Evolutionary conservation across 306 rosid species (phyloP).

Genomic region (Abrus pulchellus): DNA sequence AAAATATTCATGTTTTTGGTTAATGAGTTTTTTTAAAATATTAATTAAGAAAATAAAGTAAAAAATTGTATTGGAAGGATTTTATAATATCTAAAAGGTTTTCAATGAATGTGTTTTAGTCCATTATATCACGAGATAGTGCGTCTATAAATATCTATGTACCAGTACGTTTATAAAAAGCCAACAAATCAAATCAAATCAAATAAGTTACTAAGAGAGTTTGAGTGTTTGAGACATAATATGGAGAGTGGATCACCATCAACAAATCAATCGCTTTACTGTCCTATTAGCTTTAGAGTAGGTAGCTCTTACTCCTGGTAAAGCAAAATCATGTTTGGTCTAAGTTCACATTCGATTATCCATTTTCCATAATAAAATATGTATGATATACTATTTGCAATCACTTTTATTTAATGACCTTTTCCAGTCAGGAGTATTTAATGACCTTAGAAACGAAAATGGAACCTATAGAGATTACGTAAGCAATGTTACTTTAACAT

Average conservation of each 20-base stretch:
- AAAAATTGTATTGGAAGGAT: neutral
- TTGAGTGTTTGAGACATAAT: neutral
- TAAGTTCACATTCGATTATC: neutral
- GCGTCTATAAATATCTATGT: neutral
- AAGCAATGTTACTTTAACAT: too few relatives aligned
- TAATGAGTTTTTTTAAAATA: neutral
- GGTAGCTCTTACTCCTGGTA: neutral
- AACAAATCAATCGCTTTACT: neutral
- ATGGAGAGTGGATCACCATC: slow-evolving; percentile 19
- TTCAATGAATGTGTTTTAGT: neutral
- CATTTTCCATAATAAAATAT: neutral
- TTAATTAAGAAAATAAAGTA: neutral
- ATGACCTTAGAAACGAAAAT: neutral
- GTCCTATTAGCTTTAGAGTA: slow-evolving; percentile 2
- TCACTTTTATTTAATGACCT: neutral
- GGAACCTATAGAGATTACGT: neutral
- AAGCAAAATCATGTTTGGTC: neutral
- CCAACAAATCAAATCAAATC: neutral
- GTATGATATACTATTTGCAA: neutral
- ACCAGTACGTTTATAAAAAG: neutral
- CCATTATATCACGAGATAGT: neutral
- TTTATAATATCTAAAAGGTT: neutral
- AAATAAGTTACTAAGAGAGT: neutral
- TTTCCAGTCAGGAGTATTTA: neutral
- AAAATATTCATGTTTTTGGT: too few relatives aligned